Evolutionary conservation across 345 rosid genomes (phyloP).

Genomic region (Kandelia obovata): DNA sequence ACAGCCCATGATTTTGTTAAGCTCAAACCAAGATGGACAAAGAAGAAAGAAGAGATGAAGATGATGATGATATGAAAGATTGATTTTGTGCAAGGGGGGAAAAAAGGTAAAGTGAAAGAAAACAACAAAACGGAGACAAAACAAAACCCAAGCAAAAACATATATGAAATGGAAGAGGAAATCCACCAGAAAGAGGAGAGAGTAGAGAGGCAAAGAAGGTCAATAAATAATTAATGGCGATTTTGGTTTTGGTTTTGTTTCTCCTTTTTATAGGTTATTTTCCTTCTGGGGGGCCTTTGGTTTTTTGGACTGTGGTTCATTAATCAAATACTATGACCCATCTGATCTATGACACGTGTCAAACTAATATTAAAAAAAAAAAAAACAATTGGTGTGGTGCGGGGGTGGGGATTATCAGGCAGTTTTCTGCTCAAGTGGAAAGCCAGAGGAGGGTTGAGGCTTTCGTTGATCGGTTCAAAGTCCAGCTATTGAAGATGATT

Average conservation of each 20-base stretch:
- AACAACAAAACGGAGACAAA: conserved; percentile 14
- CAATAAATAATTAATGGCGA: conserved; percentile 18
- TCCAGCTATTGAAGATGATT: conserved; percentile 67
- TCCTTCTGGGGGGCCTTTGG: conserved; percentile 20
- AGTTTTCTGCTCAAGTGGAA: conserved; percentile 28
- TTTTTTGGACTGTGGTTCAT: conserved; percentile 45
- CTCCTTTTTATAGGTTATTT: neutral
- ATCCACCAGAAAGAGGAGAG: conserved; percentile 7
- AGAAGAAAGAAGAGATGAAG: too few relatives aligned
- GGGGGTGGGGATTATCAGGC: conserved; percentile 64
- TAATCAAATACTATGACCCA: conserved; percentile 46
- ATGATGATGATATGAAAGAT: neutral
- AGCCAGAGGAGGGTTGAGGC: conserved; percentile 8
- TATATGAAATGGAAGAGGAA: conserved; percentile 24
- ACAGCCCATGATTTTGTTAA: conserved; percentile 40
- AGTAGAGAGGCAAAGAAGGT: conserved; percentile 28
- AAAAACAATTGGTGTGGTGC: neutral
- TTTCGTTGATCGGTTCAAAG: conserved; percentile 47
- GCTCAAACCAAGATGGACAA: too few relatives aligned
- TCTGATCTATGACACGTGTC: conserved; percentile 54
- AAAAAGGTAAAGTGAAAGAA: conserved; percentile 19
- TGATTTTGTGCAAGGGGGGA: conserved; percentile 21
- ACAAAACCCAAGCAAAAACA: conserved; percentile 14
- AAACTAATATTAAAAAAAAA: conserved; percentile 4
- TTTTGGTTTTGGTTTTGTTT: conserved; percentile 4